Conservation (phyloP, 2,329 filamentous ascomycete genomes). For the Neofusicoccum kwambonambiense region DNA sequence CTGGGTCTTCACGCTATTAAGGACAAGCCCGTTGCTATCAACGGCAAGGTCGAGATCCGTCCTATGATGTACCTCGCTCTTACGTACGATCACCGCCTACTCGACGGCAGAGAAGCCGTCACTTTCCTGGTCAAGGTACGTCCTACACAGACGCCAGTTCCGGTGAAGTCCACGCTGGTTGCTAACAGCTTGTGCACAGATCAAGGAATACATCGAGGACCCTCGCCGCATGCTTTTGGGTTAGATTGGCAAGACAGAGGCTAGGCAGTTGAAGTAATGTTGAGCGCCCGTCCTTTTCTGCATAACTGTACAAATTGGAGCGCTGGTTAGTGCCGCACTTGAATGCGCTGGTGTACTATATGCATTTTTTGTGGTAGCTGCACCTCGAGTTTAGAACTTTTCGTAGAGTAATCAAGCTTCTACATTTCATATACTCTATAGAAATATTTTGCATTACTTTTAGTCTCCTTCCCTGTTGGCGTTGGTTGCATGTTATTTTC, state of each 20-base stretch:
- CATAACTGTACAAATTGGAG: slow-evolving; percentile 11
- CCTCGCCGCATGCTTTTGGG: slow-evolving; percentile 81
- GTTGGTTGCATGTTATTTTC: no score
- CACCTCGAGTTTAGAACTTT: background rate
- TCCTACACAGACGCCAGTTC: background rate
- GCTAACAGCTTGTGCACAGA: slow-evolving; percentile 28
- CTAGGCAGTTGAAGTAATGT: background rate
- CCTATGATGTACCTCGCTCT: slow-evolving; percentile 99
- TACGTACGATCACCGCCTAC: slow-evolving; percentile 93
- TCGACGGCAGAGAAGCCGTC: slow-evolving; percentile 92
- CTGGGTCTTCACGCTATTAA: slow-evolving; percentile 96
- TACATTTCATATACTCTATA: background rate
- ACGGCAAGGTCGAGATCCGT: slow-evolving; percentile 91
- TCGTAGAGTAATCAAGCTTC: background rate
- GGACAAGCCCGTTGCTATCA: slow-evolving; percentile 82
- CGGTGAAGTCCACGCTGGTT: background rate
- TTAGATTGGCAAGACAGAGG: slow-evolving; percentile 6
- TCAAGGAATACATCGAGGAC: slow-evolving; percentile 98
- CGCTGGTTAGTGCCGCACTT: background rate
- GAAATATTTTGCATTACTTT: no score
- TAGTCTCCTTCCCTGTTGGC: no score
- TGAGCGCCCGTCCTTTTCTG: slow-evolving; percentile 2
- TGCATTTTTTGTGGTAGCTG: background rate
- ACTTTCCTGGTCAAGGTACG: slow-evolving; percentile 84
- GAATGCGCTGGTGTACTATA: slow-evolving; percentile 1